Evolutionary conservation across 1,284 basidiomycete species (phyloP), one percentile per base, ranked within the genome.

Genomic region (Ustilago nuda): DNA sequence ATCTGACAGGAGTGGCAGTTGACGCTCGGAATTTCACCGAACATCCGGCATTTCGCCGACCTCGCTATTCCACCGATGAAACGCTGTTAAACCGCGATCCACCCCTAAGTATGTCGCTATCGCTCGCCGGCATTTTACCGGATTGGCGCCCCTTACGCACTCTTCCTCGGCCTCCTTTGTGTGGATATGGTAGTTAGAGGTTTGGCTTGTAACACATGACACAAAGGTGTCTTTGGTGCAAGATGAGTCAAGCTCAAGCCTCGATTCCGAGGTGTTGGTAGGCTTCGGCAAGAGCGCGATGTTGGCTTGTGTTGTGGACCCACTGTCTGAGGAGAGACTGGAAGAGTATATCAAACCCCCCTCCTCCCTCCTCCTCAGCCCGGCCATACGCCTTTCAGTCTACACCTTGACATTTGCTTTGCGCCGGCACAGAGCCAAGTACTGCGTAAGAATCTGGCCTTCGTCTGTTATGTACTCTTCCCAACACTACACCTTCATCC

Each of bases 341-440:
- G 15, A 37, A 39, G 41, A 56, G 41, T 56, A 56, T 56, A 56
- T 56, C 55, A 56, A 45, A 56, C 39, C 55, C 27, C 19, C 23
- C 8, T 27, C 27, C 4, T 27, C 37, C 23, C 8, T 27, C 27
- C 19, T 32, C 13, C 19, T 23, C 39, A 4, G 13, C n/a, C 15
- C 39, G 6, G n/a, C 7, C 9, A 15, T 17, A 7, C 39, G 6
- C 6, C 39, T 15, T 17, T 45, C 19, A 19, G 23, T 27, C 23
- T 27, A 27, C 23, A 27, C 0, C 23, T 27, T 27, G 2, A 27
- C 23, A 27, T 27, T 27, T 27, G 23, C 15, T 41, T 13, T 13
- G 11, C 39, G 39, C 15, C 6, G 13, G 15, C 13, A 7, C 39
- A 15, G 11, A 15, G 39, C 39, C 5, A 45, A 45, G 6, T 12